phyloP scores from a whole-genome alignment of 495 filamentous ascomycete genomes.

The Hyphodiscus hymeniophilus region DNA sequence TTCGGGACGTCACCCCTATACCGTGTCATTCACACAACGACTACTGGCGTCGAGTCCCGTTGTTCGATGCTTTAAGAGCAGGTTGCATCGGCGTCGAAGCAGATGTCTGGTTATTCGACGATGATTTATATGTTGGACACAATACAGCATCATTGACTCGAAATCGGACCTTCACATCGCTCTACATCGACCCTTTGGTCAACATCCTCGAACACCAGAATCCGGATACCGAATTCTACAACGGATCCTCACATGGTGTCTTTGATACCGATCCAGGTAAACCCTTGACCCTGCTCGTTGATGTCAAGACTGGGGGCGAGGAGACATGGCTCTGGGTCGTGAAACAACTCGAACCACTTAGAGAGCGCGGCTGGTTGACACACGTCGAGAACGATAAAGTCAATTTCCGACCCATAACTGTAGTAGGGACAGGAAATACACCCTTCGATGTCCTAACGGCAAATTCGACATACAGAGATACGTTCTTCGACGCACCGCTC shows the following conservation, averaged over 20 bases:
- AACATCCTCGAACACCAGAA: slow-evolving; percentile 48
- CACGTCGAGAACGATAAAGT: slow-evolving; percentile 45
- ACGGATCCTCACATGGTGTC: slow-evolving; percentile 41
- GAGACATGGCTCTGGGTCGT: slow-evolving; percentile 48
- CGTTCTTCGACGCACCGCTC: slow-evolving; percentile 62
- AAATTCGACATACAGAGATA: slow-evolving; percentile 46
- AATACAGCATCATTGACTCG: slow-evolving; percentile 39
- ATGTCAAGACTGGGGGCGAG: slow-evolving; percentile 52
- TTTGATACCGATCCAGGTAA: slow-evolving; percentile 52
- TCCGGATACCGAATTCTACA: slow-evolving; percentile 34
- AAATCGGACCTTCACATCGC: slow-evolving; percentile 48
- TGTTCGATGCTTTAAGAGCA: slow-evolving; percentile 52
- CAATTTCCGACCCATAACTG: slow-evolving; percentile 53
- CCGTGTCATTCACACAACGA: slow-evolving; percentile 83
- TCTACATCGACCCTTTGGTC: slow-evolving; percentile 60
- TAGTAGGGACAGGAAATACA: slow-evolving; percentile 73
- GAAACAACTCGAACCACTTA: slow-evolving; percentile 54
- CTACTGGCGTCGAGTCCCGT: slow-evolving; percentile 76
- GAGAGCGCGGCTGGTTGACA: slow-evolving; percentile 51
- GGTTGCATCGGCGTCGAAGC: slow-evolving; percentile 74
- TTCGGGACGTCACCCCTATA: slow-evolving; percentile 59
- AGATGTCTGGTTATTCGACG: slow-evolving; percentile 76
- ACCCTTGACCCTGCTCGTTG: slow-evolving; percentile 62
- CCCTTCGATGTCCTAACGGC: slow-evolving; percentile 51
- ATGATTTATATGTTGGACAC: slow-evolving; percentile 57